Evolutionary conservation across 1,139 yeast genomes (phyloP), one percentile per base, ranked within the genome.

Genomic region (Debaryomycetaceae sp.): DNA sequence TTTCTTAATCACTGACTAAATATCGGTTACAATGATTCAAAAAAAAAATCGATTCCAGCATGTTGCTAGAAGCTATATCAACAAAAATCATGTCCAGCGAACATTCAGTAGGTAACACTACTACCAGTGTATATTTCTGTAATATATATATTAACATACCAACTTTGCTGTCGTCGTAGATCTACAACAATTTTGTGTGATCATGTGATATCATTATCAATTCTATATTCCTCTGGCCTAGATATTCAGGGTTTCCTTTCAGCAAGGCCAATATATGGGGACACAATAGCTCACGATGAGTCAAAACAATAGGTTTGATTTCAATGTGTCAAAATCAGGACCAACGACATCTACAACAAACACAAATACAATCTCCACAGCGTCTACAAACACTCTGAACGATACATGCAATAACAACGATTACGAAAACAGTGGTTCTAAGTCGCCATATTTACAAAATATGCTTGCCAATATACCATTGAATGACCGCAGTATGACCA

Each of bases 281-380:
- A 22, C 11, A 22, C 26, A 11, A 3, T 22, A 22, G 11, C 11
- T 8, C 4, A 3, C 7, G 3, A 22, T 22, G 26, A 22, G 26
- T 11, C 26, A 22, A 22, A 65, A 59, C 44, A 64, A 56, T 41
- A 65, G 59, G 37, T 55, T 67, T 38, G 60, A 63, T n/a, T 70
- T 70, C 48, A 69, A 58, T 43, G 57, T 69, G 15, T 54, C 70
- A 35, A 71, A 71, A 49, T 53, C 76, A 6, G 58, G 67, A 2
- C 66, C 77, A n/a, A 71, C 77, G 3, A 71, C 76, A 2, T 69
- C 75, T 18, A 69, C 75, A 11, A 61, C 67, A 17, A 68, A 67
- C 42, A 56, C 67, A 28, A 63, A 53, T 41, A 58, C 67, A 2
- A 52, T 57, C 0, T 61, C 67, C 4, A 50, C 54, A n/a, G 50